Conservation (phyloP, 257 asterid genomes). For the Gentiana straminea region DNA sequence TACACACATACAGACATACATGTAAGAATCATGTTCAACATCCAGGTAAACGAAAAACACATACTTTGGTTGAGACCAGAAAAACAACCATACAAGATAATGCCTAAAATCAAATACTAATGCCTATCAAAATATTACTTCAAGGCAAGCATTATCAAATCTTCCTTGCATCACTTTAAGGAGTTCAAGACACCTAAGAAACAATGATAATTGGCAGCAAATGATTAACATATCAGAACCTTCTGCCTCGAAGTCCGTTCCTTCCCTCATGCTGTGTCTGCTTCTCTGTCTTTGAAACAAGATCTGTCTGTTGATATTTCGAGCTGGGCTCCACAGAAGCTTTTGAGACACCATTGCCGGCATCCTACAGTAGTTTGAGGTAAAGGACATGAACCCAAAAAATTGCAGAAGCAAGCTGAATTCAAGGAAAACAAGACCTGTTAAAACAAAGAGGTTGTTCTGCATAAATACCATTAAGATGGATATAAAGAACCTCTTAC, state of each 20-base stretch:
- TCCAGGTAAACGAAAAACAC: too few relatives aligned
- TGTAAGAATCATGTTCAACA: too few relatives aligned
- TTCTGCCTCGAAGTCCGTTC: slow-evolving; percentile 45
- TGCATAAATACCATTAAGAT: slow-evolving; percentile 33
- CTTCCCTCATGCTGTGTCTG: slow-evolving; percentile 42
- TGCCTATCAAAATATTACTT: too few relatives aligned
- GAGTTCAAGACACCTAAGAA: too few relatives aligned
- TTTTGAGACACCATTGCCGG: slow-evolving; percentile 18
- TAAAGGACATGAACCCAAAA: slow-evolving; percentile 94
- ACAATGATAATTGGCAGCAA: too few relatives aligned
- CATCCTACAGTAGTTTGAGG: slow-evolving; percentile 99
- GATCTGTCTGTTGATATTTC: slow-evolving; percentile 31
- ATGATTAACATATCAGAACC: slow-evolving; percentile 30
- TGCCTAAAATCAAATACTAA: too few relatives aligned
- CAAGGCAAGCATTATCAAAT: too few relatives aligned
- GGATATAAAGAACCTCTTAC: slow-evolving; percentile 44
- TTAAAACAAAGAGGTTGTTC: slow-evolving; percentile 33
- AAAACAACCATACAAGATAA: too few relatives aligned
- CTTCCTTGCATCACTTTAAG: too few relatives aligned
- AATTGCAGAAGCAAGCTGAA: slow-evolving; percentile 98
- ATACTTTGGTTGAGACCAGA: too few relatives aligned
- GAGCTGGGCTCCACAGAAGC: slow-evolving; percentile 28
- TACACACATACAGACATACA: too few relatives aligned
- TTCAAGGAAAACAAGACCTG: slow-evolving; percentile 43
- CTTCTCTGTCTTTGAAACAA: slow-evolving; percentile 25